Evolutionary conservation across 139 green algal genomes (phyloP).

Genomic region (Chlorella vulgaris): DNA sequence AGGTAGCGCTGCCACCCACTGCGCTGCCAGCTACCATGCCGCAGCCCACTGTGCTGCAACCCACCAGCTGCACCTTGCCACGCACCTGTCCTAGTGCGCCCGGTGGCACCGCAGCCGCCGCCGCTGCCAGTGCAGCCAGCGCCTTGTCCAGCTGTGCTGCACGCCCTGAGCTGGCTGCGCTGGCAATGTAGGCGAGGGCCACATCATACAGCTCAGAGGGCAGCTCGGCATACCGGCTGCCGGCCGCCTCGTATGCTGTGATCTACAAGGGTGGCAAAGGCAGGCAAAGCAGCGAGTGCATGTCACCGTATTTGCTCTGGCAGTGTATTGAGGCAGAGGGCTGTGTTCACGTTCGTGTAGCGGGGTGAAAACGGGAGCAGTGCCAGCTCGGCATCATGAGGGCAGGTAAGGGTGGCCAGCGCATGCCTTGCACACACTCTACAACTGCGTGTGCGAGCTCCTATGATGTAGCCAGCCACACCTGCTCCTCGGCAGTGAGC

Average conservation of each 20-base stretch:
- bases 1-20: too few species aligned
- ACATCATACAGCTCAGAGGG: conserved; percentile 46
- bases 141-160: conserved; percentile 26
- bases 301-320: too few species aligned
- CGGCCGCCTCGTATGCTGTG: conserved; percentile 31
- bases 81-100: conserved; percentile 6
- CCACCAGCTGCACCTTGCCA: not conserved
- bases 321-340: too few species aligned
- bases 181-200: conserved; percentile 45
- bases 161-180: not conserved
- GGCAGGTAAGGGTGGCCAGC: too few species aligned
- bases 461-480: conserved; percentile 24
- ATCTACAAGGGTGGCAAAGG: conserved; percentile 12
- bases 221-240: conserved; percentile 18
- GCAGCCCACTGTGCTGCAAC: too few species aligned
- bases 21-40: too few species aligned
- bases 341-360: too few species aligned
- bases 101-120: not conserved
- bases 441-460: too few species aligned
- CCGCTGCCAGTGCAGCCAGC: conserved; percentile 23
- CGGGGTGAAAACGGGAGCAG: too few species aligned
- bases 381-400: too few species aligned
- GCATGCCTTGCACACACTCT: too few species aligned
- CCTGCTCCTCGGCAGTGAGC: conserved; percentile 48
- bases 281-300: too few species aligned